These are phyloP conservation scores for Calonectria pseudoreteaudii DNA, from an alignment of 2,329 filamentous ascomycete species.

Conservation along the genomic window DNA sequence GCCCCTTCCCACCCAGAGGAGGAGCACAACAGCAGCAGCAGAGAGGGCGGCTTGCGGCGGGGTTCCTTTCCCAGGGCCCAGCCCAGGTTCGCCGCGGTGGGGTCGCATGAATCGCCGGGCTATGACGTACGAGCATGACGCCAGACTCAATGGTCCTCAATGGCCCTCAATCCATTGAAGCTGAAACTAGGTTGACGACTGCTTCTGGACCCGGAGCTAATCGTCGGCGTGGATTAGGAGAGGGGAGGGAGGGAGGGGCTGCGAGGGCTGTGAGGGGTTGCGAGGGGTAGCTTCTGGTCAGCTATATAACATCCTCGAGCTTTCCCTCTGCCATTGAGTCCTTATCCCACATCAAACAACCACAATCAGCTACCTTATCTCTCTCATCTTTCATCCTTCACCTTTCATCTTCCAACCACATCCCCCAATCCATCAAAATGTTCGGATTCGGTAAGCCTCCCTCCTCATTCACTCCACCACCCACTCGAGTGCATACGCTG, in stretches of 20 bases:
- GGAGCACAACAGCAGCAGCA: too few species aligned
- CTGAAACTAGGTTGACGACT: conserved; percentile 14
- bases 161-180: not conserved
- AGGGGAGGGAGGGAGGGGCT: not conserved
- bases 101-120: not conserved
- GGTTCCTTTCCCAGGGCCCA: not conserved
- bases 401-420: not conserved
- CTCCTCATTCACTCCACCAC: too few species aligned
- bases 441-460: conserved; percentile 24
- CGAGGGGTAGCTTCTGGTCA: conserved; percentile 3
- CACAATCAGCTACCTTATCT: not conserved
- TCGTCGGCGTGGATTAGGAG: not conserved
- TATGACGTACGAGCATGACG: not conserved
- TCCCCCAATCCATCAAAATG: conserved; percentile 13
- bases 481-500: not conserved
- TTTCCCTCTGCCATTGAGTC: not conserved
- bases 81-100: too few species aligned
- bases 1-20: too few species aligned
- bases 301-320: conserved; percentile 1
- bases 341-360: not conserved
- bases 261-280: not conserved
- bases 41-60: not conserved
- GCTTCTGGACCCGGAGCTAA: not conserved
- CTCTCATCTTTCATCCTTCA: not conserved
- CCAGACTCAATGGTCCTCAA: not conserved